Evolutionary conservation across 768 basidiomycete genomes (phyloP).

Genomic region (Mycena metata): DNA sequence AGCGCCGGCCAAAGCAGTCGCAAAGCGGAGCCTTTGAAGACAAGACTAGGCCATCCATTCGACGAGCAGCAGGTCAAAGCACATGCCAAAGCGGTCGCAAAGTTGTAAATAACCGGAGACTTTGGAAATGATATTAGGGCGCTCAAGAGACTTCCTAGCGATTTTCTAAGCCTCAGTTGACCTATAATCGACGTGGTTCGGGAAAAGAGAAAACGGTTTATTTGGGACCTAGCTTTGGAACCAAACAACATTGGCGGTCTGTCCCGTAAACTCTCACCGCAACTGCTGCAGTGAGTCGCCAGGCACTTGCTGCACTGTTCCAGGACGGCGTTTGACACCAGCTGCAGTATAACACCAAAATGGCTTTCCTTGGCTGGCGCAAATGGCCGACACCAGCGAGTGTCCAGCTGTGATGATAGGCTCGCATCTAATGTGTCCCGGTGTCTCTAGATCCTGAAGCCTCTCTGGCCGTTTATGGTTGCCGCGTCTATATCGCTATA

Average conservation of each 20-base stretch:
- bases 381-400: slow-evolving; percentile 85
- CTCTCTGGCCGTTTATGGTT: slow-evolving; percentile 85
- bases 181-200: no score
- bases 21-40: no score
- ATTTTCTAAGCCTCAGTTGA: no score
- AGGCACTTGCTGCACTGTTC: neutral
- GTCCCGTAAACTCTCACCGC: slow-evolving; percentile 19
- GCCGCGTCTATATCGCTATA: slow-evolving; percentile 76
- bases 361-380: slow-evolving; percentile 85
- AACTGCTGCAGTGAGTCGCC: slow-evolving; percentile 15
- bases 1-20: slow-evolving; percentile 6
- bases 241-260: slow-evolving; percentile 24
- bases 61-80: no score
- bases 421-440: slow-evolving; percentile 28
- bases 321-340: slow-evolving; percentile 18
- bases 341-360: slow-evolving; percentile 51
- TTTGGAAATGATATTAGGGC: no score
- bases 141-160: no score
- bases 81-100: no score
- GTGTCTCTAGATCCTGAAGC: slow-evolving; percentile 69
- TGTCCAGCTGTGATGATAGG: slow-evolving; percentile 41
- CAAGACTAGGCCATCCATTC: neutral
- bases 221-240: neutral
- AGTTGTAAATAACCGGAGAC: no score
- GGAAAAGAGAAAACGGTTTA: no score